Conservation (phyloP, 2,329 filamentous ascomycete genomes). For the Fusarium sp. region DNA sequence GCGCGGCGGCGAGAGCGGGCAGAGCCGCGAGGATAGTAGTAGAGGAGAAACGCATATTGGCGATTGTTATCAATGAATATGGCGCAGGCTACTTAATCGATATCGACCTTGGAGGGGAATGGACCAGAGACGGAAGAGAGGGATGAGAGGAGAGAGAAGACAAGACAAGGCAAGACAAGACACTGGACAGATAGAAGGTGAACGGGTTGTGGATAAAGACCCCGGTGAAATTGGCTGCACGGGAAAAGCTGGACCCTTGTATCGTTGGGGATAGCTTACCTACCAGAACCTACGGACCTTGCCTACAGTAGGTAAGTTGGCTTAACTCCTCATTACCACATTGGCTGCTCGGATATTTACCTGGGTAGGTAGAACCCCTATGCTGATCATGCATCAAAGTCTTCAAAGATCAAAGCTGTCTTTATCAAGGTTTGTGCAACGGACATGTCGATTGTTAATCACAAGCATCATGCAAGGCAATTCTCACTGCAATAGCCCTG, state of each 20-base stretch:
- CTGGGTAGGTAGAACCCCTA: background rate
- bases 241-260: constrained; percentile 47
- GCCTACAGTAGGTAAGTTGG: background rate
- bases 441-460: too few species aligned
- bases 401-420: too few species aligned
- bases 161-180: constrained; percentile 30
- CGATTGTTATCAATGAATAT: constrained; percentile 8
- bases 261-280: constrained; percentile 45
- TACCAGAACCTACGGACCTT: background rate
- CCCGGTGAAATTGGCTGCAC: constrained; percentile 42
- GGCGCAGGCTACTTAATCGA: constrained; percentile 15
- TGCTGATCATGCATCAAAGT: background rate
- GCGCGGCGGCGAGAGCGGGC: constrained; percentile 69
- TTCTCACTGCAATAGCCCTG: too few species aligned
- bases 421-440: too few species aligned
- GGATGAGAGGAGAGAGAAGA: constrained; percentile 22
- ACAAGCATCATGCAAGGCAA: too few species aligned
- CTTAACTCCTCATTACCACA: constrained; percentile 13
- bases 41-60: constrained; percentile 72
- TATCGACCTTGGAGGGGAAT: constrained; percentile 15
- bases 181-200: constrained; percentile 33
- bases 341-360: constrained; percentile 6
- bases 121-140: constrained; percentile 20
- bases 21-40: constrained; percentile 67
- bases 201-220: constrained; percentile 44